These are phyloP conservation scores for Talaromyces albobiverticillius DNA, from an alignment of 2,329 filamentous ascomycete genomes.

Conservation along the genomic window DNA sequence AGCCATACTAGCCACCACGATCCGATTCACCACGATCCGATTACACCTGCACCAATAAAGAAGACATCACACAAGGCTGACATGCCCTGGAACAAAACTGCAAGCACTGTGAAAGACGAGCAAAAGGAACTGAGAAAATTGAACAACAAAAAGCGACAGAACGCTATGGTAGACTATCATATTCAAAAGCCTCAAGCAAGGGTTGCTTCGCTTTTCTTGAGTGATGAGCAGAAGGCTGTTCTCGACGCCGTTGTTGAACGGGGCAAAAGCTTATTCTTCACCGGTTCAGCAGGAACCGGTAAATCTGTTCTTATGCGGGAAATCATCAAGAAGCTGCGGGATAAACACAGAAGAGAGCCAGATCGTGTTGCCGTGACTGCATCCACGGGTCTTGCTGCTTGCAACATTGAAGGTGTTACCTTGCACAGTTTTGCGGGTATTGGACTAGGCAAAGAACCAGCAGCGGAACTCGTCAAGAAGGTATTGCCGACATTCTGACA, in stretches of 20 bases:
- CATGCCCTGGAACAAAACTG: constrained; percentile 69
- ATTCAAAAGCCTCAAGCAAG: constrained; percentile 32
- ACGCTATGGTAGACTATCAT: constrained; percentile 42
- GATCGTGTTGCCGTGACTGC: constrained; percentile 91
- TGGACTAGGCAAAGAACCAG: constrained; percentile 87
- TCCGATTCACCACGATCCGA: constrained; percentile 27
- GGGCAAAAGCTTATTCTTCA: constrained; percentile 92
- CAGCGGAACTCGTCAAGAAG: constrained; percentile 78
- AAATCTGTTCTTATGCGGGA: constrained; percentile 95
- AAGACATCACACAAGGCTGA: constrained; percentile 41
- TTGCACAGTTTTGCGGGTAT: constrained; percentile 96
- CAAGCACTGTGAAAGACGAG: constrained; percentile 72
- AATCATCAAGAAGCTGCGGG: constrained; percentile 77
- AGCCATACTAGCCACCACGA: constrained; percentile 30
- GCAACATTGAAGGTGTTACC: constrained; percentile 94
- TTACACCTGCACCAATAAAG: constrained; percentile 46
- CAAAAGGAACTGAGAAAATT: constrained; percentile 69
- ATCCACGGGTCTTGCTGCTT: constrained; percentile 91
- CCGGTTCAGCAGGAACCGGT: constrained; percentile 90
- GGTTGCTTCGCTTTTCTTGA: constrained; percentile 66
- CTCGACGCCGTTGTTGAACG: constrained; percentile 76
- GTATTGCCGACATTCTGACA: constrained; percentile 18
- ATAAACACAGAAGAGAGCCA: constrained; percentile 71
- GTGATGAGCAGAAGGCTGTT: constrained; percentile 81
- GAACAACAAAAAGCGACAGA: constrained; percentile 48